These are phyloP conservation scores for Hypoxylon sp. DNA, from an alignment of 2,329 filamentous ascomycete genomes.

Conservation along the genomic window DNA sequence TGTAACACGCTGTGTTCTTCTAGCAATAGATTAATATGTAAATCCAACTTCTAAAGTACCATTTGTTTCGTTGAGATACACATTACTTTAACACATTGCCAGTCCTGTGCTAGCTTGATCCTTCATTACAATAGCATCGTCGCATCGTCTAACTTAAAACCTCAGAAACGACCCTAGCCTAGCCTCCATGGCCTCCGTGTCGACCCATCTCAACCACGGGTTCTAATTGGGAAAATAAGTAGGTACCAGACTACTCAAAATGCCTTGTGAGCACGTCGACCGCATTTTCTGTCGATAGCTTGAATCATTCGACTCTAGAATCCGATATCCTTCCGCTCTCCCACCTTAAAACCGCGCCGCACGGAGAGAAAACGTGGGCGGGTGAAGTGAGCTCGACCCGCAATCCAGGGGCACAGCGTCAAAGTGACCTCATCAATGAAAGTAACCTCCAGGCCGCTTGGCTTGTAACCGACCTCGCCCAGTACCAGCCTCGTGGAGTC, in stretches of 20 bases:
- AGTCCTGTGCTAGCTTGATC: not conserved
- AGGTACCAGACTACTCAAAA: not conserved
- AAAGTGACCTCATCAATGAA: conserved; percentile 1
- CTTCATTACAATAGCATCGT: not conserved
- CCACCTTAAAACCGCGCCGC: not conserved
- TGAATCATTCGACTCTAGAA: not conserved
- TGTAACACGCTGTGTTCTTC: no score
- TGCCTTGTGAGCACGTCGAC: not conserved
- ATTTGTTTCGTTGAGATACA: no score
- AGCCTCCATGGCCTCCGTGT: not conserved
- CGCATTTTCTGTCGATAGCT: not conserved
- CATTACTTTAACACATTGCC: no score
- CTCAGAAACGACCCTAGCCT: no score
- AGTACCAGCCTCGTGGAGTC: not conserved
- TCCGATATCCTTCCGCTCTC: not conserved
- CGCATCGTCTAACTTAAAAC: not conserved
- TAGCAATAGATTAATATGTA: no score
- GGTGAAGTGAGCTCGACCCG: not conserved
- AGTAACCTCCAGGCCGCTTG: not conserved
- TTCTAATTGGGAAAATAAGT: no score
- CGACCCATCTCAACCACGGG: no score
- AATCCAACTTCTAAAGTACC: not conserved
- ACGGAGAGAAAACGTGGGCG: not conserved
- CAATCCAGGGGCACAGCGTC: conserved; percentile 9
- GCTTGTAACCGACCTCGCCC: no score